These are phyloP conservation scores for Thermomucor indicae-seudaticae DNA, from an alignment of 371 early-diverging fungal species.

Conservation along the genomic window DNA sequence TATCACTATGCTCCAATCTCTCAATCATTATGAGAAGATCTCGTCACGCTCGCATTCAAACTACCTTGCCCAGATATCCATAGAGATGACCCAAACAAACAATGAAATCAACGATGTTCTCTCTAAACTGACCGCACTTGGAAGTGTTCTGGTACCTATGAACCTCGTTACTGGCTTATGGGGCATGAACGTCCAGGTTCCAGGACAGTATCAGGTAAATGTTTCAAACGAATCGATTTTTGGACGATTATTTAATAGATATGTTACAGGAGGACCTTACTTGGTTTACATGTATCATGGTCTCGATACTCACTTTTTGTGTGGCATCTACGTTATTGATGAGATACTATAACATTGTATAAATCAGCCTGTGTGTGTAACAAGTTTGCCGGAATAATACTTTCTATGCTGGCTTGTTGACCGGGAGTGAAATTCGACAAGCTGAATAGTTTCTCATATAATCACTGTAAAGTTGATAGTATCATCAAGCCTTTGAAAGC, in stretches of 20 bases:
- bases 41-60: conserved; percentile 92
- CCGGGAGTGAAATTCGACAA: too few species aligned
- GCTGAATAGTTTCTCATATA: too few species aligned
- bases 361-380: too few species aligned
- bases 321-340: conserved; percentile 30
- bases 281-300: conserved; percentile 68
- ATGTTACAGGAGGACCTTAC: conserved; percentile 39
- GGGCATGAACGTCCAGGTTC: conserved; percentile 89
- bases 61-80: conserved; percentile 94
- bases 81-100: conserved; percentile 93
- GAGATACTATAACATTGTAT: conserved; percentile 34
- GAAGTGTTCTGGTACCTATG: conserved; percentile 91
- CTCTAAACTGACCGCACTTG: conserved; percentile 87
- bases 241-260: not conserved
- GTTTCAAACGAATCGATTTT: not conserved
- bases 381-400: too few species aligned
- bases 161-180: conserved; percentile 91
- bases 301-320: conserved; percentile 31
- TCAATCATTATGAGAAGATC: conserved; percentile 88
- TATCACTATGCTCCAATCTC: conserved; percentile 87
- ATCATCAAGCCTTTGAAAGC: too few species aligned
- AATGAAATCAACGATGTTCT: conserved; percentile 90
- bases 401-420: too few species aligned
- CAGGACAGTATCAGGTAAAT: conserved; percentile 55
- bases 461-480: too few species aligned